Base-by-base conservation (phyloP, 2,329 filamentous ascomycete species). In the Claviceps monticola region DNA sequence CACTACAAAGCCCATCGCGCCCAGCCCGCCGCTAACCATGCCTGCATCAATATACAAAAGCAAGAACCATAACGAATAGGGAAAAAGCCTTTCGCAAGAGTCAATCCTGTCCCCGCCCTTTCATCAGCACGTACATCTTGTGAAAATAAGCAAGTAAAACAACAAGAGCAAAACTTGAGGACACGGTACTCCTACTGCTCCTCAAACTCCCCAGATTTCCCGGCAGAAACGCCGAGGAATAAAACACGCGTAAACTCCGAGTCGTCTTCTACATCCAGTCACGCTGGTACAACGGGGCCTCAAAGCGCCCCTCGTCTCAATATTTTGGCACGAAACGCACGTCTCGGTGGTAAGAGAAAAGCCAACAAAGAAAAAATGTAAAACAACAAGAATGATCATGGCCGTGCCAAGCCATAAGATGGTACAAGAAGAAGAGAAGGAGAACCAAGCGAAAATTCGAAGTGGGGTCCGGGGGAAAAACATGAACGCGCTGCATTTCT, bases 171-270 rank as follows among this genome's bases (percentile, higher is more conserved):
- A 34, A 34, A 34, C 29, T 34, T 34, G 29, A 34, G 9, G 29
- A 11, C 9, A 34, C 29, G 29, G 9, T 37, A 37, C 13, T 9
- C 43, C 43, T 26, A 1, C 5, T 45, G 8, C 44, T 49, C 19
- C 46, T 48, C 3, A 5, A 11, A 17, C 34, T 48, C 46, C n/a
- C 16, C 9, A 11, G 39, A 3, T 38, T 29, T 19, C 16, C 11
- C 26, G 2, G 16, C 41, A 5, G 5, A 14, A n/a, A 36, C 9
- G 29, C 21, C 23, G 14, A 19, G 14, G 13, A 41, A 34, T n/a
- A 44, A 19, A 42, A 49, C n/a, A 43, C 34, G 23, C 51, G 39
- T 23, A 14, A 49, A 39, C 51, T 36, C 47, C 51, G 21, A 48
- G 1, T 3, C 29, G 3, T 34, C 16, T n/a, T 49, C 47, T 41